These are phyloP conservation scores for Penicillium tannophilum DNA, from an alignment of 495 filamentous ascomycete genomes.

Conservation along the genomic window DNA sequence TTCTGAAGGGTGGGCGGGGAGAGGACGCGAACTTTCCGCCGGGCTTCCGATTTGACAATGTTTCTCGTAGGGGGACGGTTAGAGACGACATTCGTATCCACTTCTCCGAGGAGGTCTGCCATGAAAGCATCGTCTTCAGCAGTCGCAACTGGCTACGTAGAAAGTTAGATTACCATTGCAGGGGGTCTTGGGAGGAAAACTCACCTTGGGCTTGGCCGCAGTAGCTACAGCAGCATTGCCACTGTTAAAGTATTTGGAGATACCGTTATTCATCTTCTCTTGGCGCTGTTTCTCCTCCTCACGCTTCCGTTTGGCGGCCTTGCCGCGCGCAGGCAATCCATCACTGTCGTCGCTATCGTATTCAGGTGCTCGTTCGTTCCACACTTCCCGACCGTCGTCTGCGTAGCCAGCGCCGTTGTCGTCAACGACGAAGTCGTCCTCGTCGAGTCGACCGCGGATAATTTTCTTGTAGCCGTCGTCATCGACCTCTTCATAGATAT, in stretches of 20 bases:
- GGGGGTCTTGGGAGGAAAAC: slow-evolving; percentile 10
- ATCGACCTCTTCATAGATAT: slow-evolving; percentile 94
- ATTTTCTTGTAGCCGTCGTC: slow-evolving; percentile 97
- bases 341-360: slow-evolving; percentile 70
- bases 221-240: slow-evolving; percentile 59
- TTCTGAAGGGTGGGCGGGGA: slow-evolving; percentile 68
- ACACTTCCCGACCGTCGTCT: slow-evolving; percentile 96
- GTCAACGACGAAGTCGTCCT: slow-evolving; percentile 97
- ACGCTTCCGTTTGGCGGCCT: slow-evolving; percentile 80
- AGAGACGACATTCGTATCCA: slow-evolving; percentile 77
- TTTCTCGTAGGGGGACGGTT: slow-evolving; percentile 58
- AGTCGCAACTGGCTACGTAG: slow-evolving; percentile 54
- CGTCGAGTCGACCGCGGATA: slow-evolving; percentile 82
- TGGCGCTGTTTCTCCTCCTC: slow-evolving; percentile 87
- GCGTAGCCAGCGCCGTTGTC: slow-evolving; percentile 93
- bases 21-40: slow-evolving; percentile 75
- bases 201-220: slow-evolving; percentile 79
- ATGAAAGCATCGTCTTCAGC: slow-evolving; percentile 88
- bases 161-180: slow-evolving; percentile 9
- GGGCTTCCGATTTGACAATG: slow-evolving; percentile 68
- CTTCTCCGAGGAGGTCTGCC: slow-evolving; percentile 79
- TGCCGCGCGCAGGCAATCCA: slow-evolving; percentile 64
- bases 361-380: slow-evolving; percentile 65
- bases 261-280: slow-evolving; percentile 85
- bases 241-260: slow-evolving; percentile 90